phyloP scores from a whole-genome alignment of 75 land plant species.

The Pseudotsuga menziesii region DNA sequence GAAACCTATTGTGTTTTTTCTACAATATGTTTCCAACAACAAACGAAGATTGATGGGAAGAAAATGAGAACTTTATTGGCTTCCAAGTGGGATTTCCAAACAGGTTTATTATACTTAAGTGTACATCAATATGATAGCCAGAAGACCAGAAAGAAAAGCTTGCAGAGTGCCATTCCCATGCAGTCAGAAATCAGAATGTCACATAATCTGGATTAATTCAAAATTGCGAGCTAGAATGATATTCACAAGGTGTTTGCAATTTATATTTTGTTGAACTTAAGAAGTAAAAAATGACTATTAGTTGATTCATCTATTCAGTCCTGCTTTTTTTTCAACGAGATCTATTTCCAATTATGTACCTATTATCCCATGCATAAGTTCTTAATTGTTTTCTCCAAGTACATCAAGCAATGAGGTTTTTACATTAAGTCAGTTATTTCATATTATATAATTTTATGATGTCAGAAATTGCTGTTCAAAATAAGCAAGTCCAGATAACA shows the following conservation, averaged over 20 bases:
- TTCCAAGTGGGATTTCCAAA: background rate
- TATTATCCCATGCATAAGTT: too few species aligned
- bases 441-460: too few species aligned
- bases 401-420: too few species aligned
- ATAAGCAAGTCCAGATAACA: too few species aligned
- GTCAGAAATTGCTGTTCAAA: too few species aligned
- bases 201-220: background rate
- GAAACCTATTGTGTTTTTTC: background rate
- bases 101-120: background rate
- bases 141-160: background rate
- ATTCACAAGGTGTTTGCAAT: background rate
- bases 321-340: too few species aligned
- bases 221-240: background rate
- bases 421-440: too few species aligned
- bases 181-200: background rate
- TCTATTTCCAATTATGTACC: too few species aligned
- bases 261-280: background rate
- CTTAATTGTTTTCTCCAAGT: too few species aligned
- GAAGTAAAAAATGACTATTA: too few species aligned
- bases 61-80: background rate
- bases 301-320: too few species aligned
- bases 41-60: background rate
- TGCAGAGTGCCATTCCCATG: background rate
- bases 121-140: background rate
- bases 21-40: background rate